Evolutionary conservation across 2,329 filamentous ascomycete species (phyloP), one percentile per base, ranked within the genome.

Genomic region (Exserohilum rostratum): DNA sequence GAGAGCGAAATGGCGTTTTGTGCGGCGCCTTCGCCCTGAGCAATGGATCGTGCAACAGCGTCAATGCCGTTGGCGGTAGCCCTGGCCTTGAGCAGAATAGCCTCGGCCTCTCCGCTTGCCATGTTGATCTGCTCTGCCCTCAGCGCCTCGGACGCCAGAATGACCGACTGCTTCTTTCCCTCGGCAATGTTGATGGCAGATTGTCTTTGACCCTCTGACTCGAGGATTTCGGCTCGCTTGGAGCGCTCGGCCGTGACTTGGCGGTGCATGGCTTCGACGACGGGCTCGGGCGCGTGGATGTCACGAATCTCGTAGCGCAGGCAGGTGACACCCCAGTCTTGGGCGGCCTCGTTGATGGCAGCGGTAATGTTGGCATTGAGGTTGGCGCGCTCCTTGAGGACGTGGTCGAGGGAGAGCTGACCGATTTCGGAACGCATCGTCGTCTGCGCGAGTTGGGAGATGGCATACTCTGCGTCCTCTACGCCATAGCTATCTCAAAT

Each of bases 391-490:
- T 99, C 95, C 76, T 98, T 98, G 54, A 99, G 85, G 39, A 99
- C 95, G 78, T 99, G 93, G 77, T 99, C 95, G 67, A 99, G 89
- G 0, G 91, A 90, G 56, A 99, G 84, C 77, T 98, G 95, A 62
- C 95, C 95, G 69, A 99, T 99, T 78, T 99, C 95, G 70, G 90
- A 96, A 69, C 95, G 91, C 95, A 99, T 99, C 0, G 95, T 98
- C 10, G 95, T 99, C 79, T 99, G 95, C 13, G 95, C 95, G 42
- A 99, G 88, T 75, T 99, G 95, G 7, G 91, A 95, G 74, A 99
- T 98, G 76, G 95, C 95, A 77, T 99, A 99, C 76, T 99, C 95
- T 59, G 95, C 93, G 73, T 99, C 95, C 79, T 99, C 95, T 29
- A 99, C 95, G 33, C 95, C 95, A 75, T 99, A 99, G 77, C 92